phyloP scores from a whole-genome alignment of 2,329 filamentous ascomycete genomes.

The Colletotrichum phormii region DNA sequence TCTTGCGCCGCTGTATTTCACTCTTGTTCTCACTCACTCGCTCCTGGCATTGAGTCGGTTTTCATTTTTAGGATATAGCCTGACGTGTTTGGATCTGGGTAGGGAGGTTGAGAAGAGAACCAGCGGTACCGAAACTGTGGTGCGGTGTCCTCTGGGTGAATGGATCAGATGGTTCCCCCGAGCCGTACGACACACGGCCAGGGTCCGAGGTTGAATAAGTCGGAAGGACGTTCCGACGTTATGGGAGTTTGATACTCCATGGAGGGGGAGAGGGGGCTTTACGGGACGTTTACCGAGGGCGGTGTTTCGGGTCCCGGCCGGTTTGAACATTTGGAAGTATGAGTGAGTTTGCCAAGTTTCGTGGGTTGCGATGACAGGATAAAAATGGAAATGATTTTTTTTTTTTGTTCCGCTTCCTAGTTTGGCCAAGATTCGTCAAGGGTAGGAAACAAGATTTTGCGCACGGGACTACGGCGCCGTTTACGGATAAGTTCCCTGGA shows the following conservation, averaged over 20 bases:
- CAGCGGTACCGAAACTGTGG: background rate
- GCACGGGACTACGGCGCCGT: background rate
- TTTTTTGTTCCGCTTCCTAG: background rate
- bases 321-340: background rate
- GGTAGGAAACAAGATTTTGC: background rate
- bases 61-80: background rate
- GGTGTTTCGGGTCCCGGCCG: background rate
- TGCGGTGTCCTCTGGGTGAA: background rate
- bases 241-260: background rate
- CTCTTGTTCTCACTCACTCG: no score
- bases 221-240: background rate
- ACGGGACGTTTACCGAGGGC: background rate
- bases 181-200: no score
- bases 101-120: background rate
- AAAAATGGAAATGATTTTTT: background rate
- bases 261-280: no score
- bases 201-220: background rate
- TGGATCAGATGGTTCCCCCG: background rate
- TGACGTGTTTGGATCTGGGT: background rate
- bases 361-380: background rate
- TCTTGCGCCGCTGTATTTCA: background rate
- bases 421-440: background rate
- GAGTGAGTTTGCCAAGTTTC: background rate
- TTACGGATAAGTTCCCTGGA: background rate
- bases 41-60: background rate